Base-by-base conservation (phyloP, 1,139 yeast species). In the Groenewaldozyma auringiensis region DNA sequence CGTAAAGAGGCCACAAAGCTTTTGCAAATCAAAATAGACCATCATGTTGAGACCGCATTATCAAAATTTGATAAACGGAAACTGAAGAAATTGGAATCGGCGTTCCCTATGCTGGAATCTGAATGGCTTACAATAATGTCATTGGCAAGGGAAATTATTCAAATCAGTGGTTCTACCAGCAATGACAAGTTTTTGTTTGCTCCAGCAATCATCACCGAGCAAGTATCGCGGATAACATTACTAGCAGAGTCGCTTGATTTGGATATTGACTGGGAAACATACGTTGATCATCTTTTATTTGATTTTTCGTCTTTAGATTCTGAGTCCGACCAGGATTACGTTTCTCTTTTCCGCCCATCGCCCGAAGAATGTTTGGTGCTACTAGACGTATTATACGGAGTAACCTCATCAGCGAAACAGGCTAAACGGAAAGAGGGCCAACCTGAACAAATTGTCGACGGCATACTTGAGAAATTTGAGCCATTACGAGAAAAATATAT, bases 311-410 rank as follows among this genome's bases (percentile, higher is more conserved):
- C 61, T 8, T 43, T 54, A 44, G 29, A 41, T 6, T 52, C 52
- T 16, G 50, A 50, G 3, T 53, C 50, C 16, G 43, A 48, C 16
- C 41, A 41, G 35, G 31, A 47, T 2, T 55, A 47, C 42, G 39
- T 56, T 27, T 44, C 45, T 27, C 46, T 52, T 3, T 47, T 52
- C 42, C 42, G 52, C 22, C 45, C 56, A 27, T 51, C 52, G 36
- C 50, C 55, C n/a, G 49, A 53, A 8, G 58, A 62, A 29, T 60
- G 55, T 37, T 45, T 44, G 6, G 49, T 56, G 13, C 47, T 64
- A 21, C 48, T 63, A 17, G 66, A 63, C 33, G 48, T 62, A 29
- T 48, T 61, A 14, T 51, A 53, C 32, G 67, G 67, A 1, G 55
- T 59, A 29, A 48, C 61, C 11, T 46, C 47, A 21, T 54, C 59